Base-by-base conservation (phyloP, 2,329 filamentous ascomycete genomes). In the Hypoxylon sp. region DNA sequence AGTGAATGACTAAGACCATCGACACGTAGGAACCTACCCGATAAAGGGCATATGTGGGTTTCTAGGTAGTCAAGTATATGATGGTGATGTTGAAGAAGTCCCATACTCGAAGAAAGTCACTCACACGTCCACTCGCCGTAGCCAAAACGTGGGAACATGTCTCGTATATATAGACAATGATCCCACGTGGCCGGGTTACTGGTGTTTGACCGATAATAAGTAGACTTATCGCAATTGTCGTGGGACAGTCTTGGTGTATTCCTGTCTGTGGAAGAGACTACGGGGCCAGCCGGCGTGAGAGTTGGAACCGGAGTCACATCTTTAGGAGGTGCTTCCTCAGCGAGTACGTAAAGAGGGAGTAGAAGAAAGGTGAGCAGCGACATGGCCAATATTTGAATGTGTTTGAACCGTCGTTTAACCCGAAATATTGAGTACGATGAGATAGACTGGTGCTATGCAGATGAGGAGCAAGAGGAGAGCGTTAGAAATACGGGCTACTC, bases 281-380 rank as follows among this genome's bases (percentile, higher is more conserved):
- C 55, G 10, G 10, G 8, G 4, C 51, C 46, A 39, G 44, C 46
- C 21, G 51, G 48, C 54, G 57, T 62, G 31, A 52, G 21, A 17
- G 32, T 5, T 8, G 24, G 2, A 8, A 32, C 21, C 15, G 32
- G 37, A 17, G 3, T 17, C 47, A 39, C 13, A 2, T 19, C 19
- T n/a, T 19, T 11, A 32, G 54, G n/a, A 39, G 39, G 13, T 17
- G 61, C 50, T 15, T n/a, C n/a, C n/a, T 48, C 29, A 8, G 71
- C 62, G 17, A 71, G 55, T 13, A 24, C 62, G 39, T 37, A 44
- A 17, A 71, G 57, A n/a, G 66, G 55, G 4, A 68, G 31, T 10
- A 68, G 10, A 8, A 72, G 48, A 19, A 65, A 31, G 10, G 47
- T n/a, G 17, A 63, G 17, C 37, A 63, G 42, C 32, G 66, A 62